Percentiles rank a stretch among this genome's conserved stretches.
These are phyloP conservation scores for Aspergillus novofumigatus DNA, from an alignment of 2,329 filamentous ascomycete species.

Conservation along the genomic window DNA sequence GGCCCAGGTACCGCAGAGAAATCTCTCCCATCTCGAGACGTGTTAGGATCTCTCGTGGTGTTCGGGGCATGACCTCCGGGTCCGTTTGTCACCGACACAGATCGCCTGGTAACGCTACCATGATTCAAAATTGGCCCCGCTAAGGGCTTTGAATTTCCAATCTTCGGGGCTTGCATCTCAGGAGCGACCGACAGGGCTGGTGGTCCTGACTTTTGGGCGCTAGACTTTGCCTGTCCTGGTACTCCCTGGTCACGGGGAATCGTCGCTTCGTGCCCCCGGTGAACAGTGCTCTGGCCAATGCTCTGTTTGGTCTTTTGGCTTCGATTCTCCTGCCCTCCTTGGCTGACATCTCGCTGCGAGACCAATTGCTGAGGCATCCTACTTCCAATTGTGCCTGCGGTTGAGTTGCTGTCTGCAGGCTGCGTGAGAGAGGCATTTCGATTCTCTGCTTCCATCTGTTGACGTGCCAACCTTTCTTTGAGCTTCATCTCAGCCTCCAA, in stretches of 20 bases:
- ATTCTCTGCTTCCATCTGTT: conserved; percentile 12
- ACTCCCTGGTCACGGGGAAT: not conserved
- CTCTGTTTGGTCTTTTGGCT: not conserved
- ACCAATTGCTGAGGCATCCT: not conserved
- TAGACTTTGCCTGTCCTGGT: not conserved
- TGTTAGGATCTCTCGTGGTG: conserved; percentile 5
- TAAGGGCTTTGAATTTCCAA: conserved; percentile 9
- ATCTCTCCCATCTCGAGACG: not conserved
- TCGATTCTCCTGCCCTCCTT: not conserved
- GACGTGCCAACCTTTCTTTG: conserved; percentile 50
- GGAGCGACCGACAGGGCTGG: conserved; percentile 18
- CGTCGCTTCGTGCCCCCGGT: not conserved
- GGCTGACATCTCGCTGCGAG: not conserved
- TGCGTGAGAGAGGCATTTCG: conserved; percentile 1
- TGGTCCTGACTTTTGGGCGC: conserved; percentile 6
- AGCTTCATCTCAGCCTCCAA: conserved; percentile 74
- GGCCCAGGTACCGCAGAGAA: not conserved
- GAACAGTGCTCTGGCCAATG: not conserved
- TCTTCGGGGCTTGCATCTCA: conserved; percentile 17
- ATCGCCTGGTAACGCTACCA: conserved; percentile 21
- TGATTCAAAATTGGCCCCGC: conserved; percentile 6
- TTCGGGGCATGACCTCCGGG: conserved; percentile 5
- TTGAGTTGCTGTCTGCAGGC: not conserved
- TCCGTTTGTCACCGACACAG: conserved; percentile 22
- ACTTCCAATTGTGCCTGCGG: not conserved